Base-by-base conservation (phyloP, 495 filamentous ascomycete genomes). In the Aspergillus hancockii region DNA sequence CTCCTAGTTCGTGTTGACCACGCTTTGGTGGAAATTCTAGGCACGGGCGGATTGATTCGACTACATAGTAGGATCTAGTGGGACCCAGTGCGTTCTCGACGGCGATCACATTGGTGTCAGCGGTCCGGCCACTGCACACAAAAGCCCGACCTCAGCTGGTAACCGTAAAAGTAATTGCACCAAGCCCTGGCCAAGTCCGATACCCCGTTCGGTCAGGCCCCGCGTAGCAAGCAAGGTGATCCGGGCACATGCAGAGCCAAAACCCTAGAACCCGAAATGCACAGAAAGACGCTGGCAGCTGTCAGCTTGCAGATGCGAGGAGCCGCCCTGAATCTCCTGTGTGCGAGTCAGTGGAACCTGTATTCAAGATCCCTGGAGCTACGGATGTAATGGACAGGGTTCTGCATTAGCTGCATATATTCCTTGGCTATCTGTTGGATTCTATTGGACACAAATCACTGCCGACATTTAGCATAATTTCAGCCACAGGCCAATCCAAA, bases 321-420 rank as follows among this genome's bases (percentile, higher is more conserved):
- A 56, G 57, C 69, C 64, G 64, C 59, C 36, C 58, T 49, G 16
- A 63, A 65, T 64, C 63, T 43, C 52, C 52, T 23, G 36, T 43
- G 49, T 52, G 60, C 65, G 52, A 58, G 58, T 65, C 66, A 66
- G 69, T 71, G 49, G 57, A 45, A 31, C 28, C 57, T 21, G 31
- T 54, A 51, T 52, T 43, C 52, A 49, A 32, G 51, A 53, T 60
- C 56, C 51, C 55, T 55, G 45, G 46, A 55, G 47, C 55, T 56
- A 59, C 14, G 43, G 49, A 62, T 62, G 54, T 43, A 57, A 34
- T 40, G 31, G 50, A 65, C 66, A 64, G 55, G 64, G 58, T 54
- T 61, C 25, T 30, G 57, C 56, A 49, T 63, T 75, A 75, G 71
- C 57, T 72, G 71, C 71, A 77, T 68, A 71, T 68, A 62, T 62